Conservation (phyloP, 1,139 yeast genomes). For the Hansenula anomala region DNA sequence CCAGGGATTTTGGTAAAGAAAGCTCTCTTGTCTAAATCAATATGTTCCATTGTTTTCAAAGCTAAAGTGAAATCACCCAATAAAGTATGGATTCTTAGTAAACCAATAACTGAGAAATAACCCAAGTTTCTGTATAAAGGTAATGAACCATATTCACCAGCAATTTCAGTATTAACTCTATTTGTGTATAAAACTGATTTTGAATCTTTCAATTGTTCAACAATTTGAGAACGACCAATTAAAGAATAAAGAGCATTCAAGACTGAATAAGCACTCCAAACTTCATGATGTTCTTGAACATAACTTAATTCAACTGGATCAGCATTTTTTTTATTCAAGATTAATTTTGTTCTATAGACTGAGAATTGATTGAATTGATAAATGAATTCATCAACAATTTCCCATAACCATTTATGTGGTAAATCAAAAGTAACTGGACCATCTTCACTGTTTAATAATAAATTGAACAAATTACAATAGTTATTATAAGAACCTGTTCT, state of each 20-base stretch:
- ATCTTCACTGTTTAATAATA: conserved; percentile 36
- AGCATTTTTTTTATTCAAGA: conserved; percentile 26
- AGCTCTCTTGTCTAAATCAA: conserved; percentile 40
- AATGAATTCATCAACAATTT: conserved; percentile 45
- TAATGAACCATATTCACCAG: conserved; percentile 39
- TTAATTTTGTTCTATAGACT: conserved; percentile 33
- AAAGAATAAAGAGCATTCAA: conserved; percentile 43
- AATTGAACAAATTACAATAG: conserved; percentile 42
- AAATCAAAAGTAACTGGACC: conserved; percentile 39
- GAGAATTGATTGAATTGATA: conserved; percentile 44
- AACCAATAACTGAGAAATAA: conserved; percentile 43
- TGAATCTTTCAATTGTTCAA: conserved; percentile 36
- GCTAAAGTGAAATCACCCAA: conserved; percentile 45
- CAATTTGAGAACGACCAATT: conserved; percentile 37
- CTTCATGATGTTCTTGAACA: conserved; percentile 34
- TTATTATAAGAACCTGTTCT: conserved; percentile 42
- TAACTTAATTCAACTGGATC: conserved; percentile 29
- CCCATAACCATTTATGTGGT: conserved; percentile 47
- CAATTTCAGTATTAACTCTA: conserved; percentile 24
- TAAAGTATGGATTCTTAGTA: conserved; percentile 42
- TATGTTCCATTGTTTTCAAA: conserved; percentile 40
- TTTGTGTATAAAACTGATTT: conserved; percentile 26
- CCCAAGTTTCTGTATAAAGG: conserved; percentile 41
- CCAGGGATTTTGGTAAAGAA: conserved; percentile 40
- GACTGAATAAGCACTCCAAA: conserved; percentile 43